These are phyloP conservation scores for Dipodascus albidus DNA, from an alignment of 805 yeast species.

Conservation along the genomic window DNA sequence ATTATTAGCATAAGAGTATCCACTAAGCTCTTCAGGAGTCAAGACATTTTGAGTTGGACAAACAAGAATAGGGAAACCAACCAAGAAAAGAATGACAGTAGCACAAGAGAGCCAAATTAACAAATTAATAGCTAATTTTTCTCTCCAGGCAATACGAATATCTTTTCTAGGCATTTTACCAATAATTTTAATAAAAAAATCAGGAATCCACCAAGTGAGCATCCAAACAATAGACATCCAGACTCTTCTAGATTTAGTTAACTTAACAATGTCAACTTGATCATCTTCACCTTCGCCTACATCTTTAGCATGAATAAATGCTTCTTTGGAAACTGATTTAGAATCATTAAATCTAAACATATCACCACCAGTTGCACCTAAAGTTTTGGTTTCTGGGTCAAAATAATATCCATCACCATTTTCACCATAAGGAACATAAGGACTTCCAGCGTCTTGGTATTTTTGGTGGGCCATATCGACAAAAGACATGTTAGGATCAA, in stretches of 20 bases:
- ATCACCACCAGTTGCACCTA: slow-evolving; percentile 26
- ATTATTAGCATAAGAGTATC: slow-evolving; percentile 18
- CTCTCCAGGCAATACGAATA: slow-evolving; percentile 32
- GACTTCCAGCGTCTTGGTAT: slow-evolving; percentile 17
- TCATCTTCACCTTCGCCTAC: slow-evolving; percentile 24
- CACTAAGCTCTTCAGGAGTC: slow-evolving; percentile 23
- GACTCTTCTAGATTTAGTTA: slow-evolving; percentile 22
- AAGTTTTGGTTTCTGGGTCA: slow-evolving; percentile 24
- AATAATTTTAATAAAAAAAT: slow-evolving; percentile 20
- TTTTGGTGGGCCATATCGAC: slow-evolving; percentile 24
- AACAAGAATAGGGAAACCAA: slow-evolving; percentile 30
- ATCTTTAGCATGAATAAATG: slow-evolving; percentile 20
- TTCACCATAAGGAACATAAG: slow-evolving; percentile 14
- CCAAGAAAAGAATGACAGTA: slow-evolving; percentile 21
- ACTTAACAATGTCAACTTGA: slow-evolving; percentile 20
- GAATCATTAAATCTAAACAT: slow-evolving; percentile 24
- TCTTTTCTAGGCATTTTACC: slow-evolving; percentile 26
- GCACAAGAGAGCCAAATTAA: slow-evolving; percentile 31
- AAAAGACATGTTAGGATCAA: slow-evolving; percentile 27
- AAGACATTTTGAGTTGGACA: slow-evolving; percentile 31
- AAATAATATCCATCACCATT: slow-evolving; percentile 21
- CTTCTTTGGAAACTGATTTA: slow-evolving; percentile 16
- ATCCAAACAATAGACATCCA: slow-evolving; percentile 30
- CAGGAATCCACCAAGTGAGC: slow-evolving; percentile 32
- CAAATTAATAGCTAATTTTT: slow-evolving; percentile 31